Evolutionary conservation across 2,329 filamentous ascomycete species (phyloP).

Genomic region (Colletotrichum gloeosporioides): DNA sequence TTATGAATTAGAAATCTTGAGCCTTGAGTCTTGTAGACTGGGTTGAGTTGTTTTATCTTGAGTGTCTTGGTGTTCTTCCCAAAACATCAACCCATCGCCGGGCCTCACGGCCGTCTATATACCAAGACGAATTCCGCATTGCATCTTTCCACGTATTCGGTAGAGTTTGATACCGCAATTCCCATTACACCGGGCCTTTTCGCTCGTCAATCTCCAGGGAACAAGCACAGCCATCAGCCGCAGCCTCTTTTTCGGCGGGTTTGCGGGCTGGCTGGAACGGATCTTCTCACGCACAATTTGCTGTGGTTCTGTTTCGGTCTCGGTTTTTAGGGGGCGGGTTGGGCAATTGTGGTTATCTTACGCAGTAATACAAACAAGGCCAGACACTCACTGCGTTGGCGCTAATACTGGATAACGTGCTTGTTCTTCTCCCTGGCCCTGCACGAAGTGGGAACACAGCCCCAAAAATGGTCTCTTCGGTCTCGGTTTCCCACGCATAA

Average conservation of each 20-base stretch:
- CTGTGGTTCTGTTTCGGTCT: neutral
- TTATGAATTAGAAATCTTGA: neutral
- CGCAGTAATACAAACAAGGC: neutral
- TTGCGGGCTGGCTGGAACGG: neutral
- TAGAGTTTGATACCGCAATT: neutral
- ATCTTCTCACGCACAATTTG: neutral
- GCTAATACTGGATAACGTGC: neutral
- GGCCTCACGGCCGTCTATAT: neutral
- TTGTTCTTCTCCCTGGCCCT: neutral
- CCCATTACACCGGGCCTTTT: neutral
- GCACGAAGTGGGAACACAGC: neutral
- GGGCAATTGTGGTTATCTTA: neutral
- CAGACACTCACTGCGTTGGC: neutral
- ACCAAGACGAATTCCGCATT: neutral
- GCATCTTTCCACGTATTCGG: neutral
- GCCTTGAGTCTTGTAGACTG: neutral
- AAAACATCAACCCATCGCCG: neutral
- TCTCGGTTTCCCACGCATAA: conserved; percentile 7
- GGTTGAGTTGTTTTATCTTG: neutral
- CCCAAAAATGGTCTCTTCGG: neutral
- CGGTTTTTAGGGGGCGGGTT: neutral
- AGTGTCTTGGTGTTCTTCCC: neutral
- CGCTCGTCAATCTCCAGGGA: neutral
- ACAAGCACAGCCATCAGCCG: neutral
- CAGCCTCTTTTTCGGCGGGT: neutral